Percentiles rank a stretch among this genome's conserved stretches.
Conservation (phyloP, 768 basidiomycete genomes). For the Auricularia cornea region DNA sequence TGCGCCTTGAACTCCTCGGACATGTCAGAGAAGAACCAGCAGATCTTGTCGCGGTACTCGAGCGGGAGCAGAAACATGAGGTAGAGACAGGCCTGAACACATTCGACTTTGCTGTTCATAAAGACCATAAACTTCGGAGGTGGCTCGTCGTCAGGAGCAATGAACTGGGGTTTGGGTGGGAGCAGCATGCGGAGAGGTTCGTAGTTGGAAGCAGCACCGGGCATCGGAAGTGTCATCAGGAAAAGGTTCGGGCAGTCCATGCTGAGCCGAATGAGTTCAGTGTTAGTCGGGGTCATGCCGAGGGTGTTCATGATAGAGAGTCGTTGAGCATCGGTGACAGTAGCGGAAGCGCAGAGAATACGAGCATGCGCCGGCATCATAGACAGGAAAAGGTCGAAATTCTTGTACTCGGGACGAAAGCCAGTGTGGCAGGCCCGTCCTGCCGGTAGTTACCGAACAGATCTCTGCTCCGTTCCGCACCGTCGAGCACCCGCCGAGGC, state of each 20-base stretch:
- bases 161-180: background rate
- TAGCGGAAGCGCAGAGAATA: conserved; percentile 29
- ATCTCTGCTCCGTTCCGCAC: no score
- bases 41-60: conserved; percentile 10
- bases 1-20: conserved; percentile 10
- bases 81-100: conserved; percentile 7
- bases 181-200: conserved; percentile 19
- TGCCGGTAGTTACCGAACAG: no score
- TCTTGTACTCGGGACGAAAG: conserved; percentile 29
- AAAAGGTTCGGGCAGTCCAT: conserved; percentile 28
- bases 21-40: conserved; percentile 23
- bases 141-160: background rate
- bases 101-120: conserved; percentile 19
- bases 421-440: no score
- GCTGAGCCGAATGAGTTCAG: conserved; percentile 14
- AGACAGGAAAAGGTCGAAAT: conserved; percentile 18
- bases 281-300: conserved; percentile 12
- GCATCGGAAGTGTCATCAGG: conserved; percentile 18
- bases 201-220: conserved; percentile 7
- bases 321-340: conserved; percentile 20
- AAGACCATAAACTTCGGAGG: conserved; percentile 20
- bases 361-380: conserved; percentile 21
- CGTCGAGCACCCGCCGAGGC: no score
- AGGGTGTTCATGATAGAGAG: conserved; percentile 16
- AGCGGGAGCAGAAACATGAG: conserved; percentile 5